Evolutionary conservation across 345 rosid species (phyloP).

Genomic region (Aquilaria yunnanensis): DNA sequence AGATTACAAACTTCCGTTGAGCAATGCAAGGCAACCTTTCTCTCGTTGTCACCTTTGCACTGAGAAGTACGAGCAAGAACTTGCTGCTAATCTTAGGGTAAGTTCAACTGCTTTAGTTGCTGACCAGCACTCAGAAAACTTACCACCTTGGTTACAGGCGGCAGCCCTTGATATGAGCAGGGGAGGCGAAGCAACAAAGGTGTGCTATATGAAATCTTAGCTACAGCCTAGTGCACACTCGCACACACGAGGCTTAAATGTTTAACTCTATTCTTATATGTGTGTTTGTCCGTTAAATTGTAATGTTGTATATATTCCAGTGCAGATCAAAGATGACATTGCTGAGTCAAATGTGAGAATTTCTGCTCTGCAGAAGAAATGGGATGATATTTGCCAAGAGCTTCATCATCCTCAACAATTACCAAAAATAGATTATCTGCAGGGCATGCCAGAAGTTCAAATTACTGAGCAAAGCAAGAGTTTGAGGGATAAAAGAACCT

Average conservation of each 20-base stretch:
- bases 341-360: conserved; percentile 25
- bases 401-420: conserved; percentile 41
- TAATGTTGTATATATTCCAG: conserved; percentile 30
- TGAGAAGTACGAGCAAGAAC: conserved; percentile 59
- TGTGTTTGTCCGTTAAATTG: conserved; percentile 4
- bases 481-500: conserved; percentile 15
- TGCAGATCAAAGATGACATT: conserved; percentile 58
- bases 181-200: conserved; percentile 32
- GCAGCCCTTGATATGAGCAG: conserved; percentile 30
- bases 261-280: background rate
- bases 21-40: conserved; percentile 22
- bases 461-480: conserved; percentile 9
- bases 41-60: conserved; percentile 51
- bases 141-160: conserved; percentile 47
- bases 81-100: conserved; percentile 27
- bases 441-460: conserved; percentile 24
- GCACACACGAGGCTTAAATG: background rate
- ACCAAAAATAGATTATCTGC: conserved; percentile 25
- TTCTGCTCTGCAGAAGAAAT: conserved; percentile 41
- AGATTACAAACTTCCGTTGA: conserved; percentile 34
- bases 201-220: conserved; percentile 20
- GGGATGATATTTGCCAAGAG: conserved; percentile 49
- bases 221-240: background rate
- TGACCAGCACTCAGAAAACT: conserved; percentile 34
- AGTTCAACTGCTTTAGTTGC: conserved; percentile 30